Conservation (phyloP, 768 basidiomycete species). For the Thelephora ganbajun region DNA sequence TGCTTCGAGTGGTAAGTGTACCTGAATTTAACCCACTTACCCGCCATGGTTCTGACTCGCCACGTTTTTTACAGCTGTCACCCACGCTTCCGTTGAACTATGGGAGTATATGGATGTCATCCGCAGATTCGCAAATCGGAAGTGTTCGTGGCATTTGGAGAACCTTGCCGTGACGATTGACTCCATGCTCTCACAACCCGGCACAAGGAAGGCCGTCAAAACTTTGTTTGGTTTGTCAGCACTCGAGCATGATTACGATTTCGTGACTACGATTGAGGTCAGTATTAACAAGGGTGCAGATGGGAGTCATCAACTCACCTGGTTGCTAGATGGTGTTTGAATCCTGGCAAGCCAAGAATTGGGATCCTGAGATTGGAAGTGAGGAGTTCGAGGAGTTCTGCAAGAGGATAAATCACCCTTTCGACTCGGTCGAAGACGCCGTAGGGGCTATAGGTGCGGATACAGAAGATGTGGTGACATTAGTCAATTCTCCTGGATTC, state of each 20-base stretch:
- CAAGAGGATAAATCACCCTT: slow-evolving; percentile 32
- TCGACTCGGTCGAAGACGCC: slow-evolving; percentile 9
- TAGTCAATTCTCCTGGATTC: slow-evolving; percentile 32
- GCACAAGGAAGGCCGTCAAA: slow-evolving; percentile 43
- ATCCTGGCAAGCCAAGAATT: slow-evolving; percentile 74
- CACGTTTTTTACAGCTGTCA: slow-evolving; percentile 42
- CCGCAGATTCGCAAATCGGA: slow-evolving; percentile 48
- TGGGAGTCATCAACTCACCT: not conserved
- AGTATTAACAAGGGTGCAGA: slow-evolving; percentile 5
- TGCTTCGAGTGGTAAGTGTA: slow-evolving; percentile 59
- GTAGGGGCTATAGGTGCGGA: slow-evolving; percentile 23
- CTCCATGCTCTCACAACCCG: slow-evolving; percentile 32
- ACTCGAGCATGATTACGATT: slow-evolving; percentile 65
- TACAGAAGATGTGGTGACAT: slow-evolving; percentile 33
- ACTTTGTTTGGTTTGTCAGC: slow-evolving; percentile 59
- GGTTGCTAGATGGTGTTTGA: slow-evolving; percentile 39
- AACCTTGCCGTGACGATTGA: slow-evolving; percentile 50
- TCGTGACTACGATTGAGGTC: slow-evolving; percentile 55
- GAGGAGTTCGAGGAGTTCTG: slow-evolving; percentile 61
- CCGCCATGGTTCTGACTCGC: not conserved
- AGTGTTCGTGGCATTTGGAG: slow-evolving; percentile 45
- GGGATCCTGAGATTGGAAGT: slow-evolving; percentile 64
- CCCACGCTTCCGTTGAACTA: slow-evolving; percentile 67
- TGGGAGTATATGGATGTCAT: slow-evolving; percentile 88
- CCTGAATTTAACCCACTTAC: slow-evolving; percentile 1